Percentiles rank a stretch among this genome's conserved stretches.
Conservation (phyloP, 306 rosid species). For the Heteromeles arbutifolia region DNA sequence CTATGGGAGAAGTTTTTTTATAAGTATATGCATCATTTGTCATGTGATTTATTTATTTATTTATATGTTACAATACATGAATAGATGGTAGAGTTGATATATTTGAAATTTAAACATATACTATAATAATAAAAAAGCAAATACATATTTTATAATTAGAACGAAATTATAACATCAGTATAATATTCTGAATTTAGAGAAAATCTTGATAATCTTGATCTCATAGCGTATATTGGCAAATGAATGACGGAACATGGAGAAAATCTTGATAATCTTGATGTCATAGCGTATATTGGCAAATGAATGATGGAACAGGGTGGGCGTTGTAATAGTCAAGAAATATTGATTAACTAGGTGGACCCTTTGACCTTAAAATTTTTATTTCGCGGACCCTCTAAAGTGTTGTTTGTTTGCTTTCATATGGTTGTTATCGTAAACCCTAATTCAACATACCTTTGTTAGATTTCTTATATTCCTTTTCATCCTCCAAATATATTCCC, state of each 20-base stretch:
- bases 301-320: constrained; percentile 23
- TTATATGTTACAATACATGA: too few relatives aligned
- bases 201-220: neutral
- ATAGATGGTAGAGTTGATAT: too few relatives aligned
- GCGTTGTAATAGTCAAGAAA: constrained; percentile 48
- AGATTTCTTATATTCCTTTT: constrained; percentile 42
- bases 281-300: neutral
- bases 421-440: constrained; percentile 41
- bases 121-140: neutral
- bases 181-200: neutral
- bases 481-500: constrained; percentile 59
- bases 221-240: neutral
- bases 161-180: neutral
- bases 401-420: constrained; percentile 52
- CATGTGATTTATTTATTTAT: neutral
- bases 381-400: neutral
- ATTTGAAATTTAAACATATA: too few relatives aligned
- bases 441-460: constrained; percentile 29
- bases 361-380: constrained; percentile 53
- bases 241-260: constrained; percentile 7
- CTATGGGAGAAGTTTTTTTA: neutral
- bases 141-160: too few relatives aligned
- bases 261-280: too few relatives aligned
- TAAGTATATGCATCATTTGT: too few relatives aligned
- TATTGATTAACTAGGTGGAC: constrained; percentile 47